These are phyloP conservation scores for Tuber umbilicatum DNA, from an alignment of 495 filamentous ascomycete species.

Conservation along the genomic window DNA sequence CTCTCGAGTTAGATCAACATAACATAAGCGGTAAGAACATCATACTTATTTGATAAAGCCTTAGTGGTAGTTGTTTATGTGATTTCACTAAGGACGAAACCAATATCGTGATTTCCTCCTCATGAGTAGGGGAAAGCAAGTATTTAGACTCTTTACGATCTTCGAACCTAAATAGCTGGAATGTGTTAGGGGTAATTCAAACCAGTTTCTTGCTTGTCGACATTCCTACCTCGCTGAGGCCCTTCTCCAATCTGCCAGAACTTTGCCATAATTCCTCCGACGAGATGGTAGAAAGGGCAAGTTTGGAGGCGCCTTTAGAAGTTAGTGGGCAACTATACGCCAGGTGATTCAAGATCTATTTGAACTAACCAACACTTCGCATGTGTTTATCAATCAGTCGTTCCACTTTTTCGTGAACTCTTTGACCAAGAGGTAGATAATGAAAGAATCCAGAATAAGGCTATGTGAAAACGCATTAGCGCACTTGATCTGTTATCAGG, in stretches of 20 bases:
- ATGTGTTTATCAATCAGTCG: conserved; percentile 82
- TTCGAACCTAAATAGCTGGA: conserved; percentile 67
- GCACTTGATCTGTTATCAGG: conserved; percentile 3
- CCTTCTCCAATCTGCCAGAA: conserved; percentile 54
- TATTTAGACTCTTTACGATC: conserved; percentile 71
- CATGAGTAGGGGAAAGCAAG: conserved; percentile 85
- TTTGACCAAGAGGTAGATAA: conserved; percentile 77
- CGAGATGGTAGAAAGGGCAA: conserved; percentile 82
- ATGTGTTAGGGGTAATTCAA: neutral
- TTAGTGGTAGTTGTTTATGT: conserved; percentile 77
- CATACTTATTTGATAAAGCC: conserved; percentile 84
- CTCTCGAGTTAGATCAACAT: conserved; percentile 10
- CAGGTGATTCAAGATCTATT: neutral
- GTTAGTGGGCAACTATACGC: neutral
- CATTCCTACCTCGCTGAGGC: conserved; percentile 54
- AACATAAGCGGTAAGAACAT: conserved; percentile 6
- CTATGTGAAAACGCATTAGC: conserved; percentile 43
- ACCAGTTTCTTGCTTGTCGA: neutral
- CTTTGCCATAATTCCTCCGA: conserved; percentile 76
- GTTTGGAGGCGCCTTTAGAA: conserved; percentile 67
- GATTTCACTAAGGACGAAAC: conserved; percentile 68
- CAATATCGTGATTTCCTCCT: conserved; percentile 87
- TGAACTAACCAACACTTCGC: conserved; percentile 57
- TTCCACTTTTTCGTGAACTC: conserved; percentile 86
- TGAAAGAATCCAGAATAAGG: conserved; percentile 89